Evolutionary conservation across 2,329 filamentous ascomycete genomes (phyloP), one percentile per base, ranked within the genome.

Genomic region (Clonostachys chloroleuca): DNA sequence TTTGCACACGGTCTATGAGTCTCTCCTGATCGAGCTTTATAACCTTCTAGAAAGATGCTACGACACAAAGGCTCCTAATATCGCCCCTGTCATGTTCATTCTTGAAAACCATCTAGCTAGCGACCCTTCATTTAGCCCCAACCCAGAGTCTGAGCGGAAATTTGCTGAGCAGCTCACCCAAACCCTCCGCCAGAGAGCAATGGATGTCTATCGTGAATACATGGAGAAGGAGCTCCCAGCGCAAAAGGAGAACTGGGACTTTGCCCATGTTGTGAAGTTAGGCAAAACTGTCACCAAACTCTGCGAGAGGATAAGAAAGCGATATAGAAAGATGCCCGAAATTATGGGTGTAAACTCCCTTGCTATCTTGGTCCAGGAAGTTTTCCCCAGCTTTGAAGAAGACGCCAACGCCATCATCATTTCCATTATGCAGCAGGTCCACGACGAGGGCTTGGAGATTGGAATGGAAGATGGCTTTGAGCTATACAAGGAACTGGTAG

Each of bases 381-480:
- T 94, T 47, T 86, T 97, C 49, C 94, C 94, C 1, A 86, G 87
- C 51, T 97, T 95, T 62, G 92, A 95, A 48, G 83, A 89, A 52
- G 92, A 99, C 64, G 89, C 90, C 6, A 81, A 87, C 52, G 91
- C 92, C 57, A 83, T 99, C 54, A 84, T 97, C 40, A 78, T 84
- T 54, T 80, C 87, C 47, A 94, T 97, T 51, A 75, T 97, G 54
- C 78, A 87, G 49, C 78, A 85, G 46, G 83, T 87, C 18, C 80
- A 86, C 54, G 78, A 82, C 34, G 81, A 78, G 45, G 84, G 81
- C 13, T 77, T 84, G 47, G 90, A 96, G 56, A 83, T 97, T 43
- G 84, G 87, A 37, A 81, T 97, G 24, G 82, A 96, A 59, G 94
- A 99, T 63, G 94, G 92, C 0, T 97, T 99, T 63, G 89, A 95